These are phyloP conservation scores for Mentha longifolia DNA, from an alignment of 257 asterid genomes.

Conservation along the genomic window DNA sequence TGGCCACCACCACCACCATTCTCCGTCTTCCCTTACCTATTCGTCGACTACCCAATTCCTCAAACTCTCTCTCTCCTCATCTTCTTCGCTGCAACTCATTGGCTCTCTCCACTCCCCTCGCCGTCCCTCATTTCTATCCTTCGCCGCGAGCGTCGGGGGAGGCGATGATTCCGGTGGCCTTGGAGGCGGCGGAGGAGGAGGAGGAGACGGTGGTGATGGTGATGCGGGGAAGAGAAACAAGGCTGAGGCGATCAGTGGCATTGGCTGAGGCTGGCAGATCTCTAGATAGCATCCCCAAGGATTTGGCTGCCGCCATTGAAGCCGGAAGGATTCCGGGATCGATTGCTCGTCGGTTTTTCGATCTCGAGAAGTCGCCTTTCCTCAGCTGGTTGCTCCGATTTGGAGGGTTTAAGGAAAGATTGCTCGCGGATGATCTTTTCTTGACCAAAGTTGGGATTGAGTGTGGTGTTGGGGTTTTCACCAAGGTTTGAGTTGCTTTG, in stretches of 20 bases:
- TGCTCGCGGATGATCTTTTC: slow-evolving; percentile 95
- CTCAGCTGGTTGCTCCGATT: slow-evolving; percentile 75
- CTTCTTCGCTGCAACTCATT: slow-evolving; percentile 32
- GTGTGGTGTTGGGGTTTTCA: slow-evolving; percentile 93
- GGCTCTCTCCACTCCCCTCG: slow-evolving; percentile 37
- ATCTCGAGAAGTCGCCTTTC: slow-evolving; percentile 72
- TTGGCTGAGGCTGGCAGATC: slow-evolving; percentile 76
- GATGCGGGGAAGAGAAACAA: slow-evolving; percentile 77
- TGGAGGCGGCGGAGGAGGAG: slow-evolving; percentile 30
- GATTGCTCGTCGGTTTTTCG: slow-evolving; percentile 62
- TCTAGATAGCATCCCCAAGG: slow-evolving; percentile 80
- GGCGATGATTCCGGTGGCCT: slow-evolving; percentile 40
- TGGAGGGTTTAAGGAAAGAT: slow-evolving; percentile 88
- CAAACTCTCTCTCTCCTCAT: slow-evolving; percentile 30
- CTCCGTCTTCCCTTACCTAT: slow-evolving; percentile 32
- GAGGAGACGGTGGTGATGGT: slow-evolving; percentile 38
- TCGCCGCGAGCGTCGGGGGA: slow-evolving; percentile 42
- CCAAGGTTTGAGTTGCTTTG: slow-evolving; percentile 55
- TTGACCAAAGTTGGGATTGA: slow-evolving; percentile 96
- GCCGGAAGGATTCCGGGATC: slow-evolving; percentile 84
- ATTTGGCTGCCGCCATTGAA: slow-evolving; percentile 76
- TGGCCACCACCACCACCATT: slow-evolving; percentile 25
- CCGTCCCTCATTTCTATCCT: slow-evolving; percentile 43
- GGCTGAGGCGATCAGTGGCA: slow-evolving; percentile 77
- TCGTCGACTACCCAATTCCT: slow-evolving; percentile 34